A percentile compares a stretch with the other conserved stretches of the same genome.
Conservation (phyloP, 331 rosid species). For the Telfairia occidentalis region DNA sequence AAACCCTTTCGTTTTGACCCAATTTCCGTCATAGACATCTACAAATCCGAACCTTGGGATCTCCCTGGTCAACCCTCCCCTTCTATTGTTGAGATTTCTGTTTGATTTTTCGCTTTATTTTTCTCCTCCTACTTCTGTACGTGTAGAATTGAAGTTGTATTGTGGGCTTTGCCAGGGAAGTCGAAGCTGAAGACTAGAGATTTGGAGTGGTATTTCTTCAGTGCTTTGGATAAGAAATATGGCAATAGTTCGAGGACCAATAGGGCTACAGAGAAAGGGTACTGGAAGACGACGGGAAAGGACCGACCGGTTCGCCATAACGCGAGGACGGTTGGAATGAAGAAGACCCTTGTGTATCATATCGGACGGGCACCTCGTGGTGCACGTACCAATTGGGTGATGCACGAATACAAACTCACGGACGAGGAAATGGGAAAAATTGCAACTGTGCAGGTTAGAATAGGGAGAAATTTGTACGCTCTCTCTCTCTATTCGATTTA, state of each 20-base stretch:
- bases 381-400: conserved; percentile 77
- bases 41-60: conserved; percentile 89
- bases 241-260: conserved; percentile 70
- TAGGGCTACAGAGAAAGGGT: conserved; percentile 78
- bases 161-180: conserved; percentile 26
- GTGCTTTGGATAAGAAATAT: conserved; percentile 68
- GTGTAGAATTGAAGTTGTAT: background rate
- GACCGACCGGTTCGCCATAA: conserved; percentile 40
- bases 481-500: background rate
- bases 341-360: conserved; percentile 88
- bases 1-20: conserved; percentile 37
- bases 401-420: conserved; percentile 73
- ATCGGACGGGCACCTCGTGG: conserved; percentile 77
- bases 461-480: background rate
- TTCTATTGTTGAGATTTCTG: background rate
- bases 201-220: conserved; percentile 90
- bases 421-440: conserved; percentile 48
- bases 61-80: conserved; percentile 51
- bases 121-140: background rate
- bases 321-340: conserved; percentile 57
- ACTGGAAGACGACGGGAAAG: conserved; percentile 97
- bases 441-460: conserved; percentile 40
- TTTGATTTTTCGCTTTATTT: background rate
- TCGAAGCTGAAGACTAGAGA: conserved; percentile 74
- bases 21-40: conserved; percentile 55